Evolutionary conservation across 768 basidiomycete species (phyloP).

Genomic region (Lenzites betulinus): DNA sequence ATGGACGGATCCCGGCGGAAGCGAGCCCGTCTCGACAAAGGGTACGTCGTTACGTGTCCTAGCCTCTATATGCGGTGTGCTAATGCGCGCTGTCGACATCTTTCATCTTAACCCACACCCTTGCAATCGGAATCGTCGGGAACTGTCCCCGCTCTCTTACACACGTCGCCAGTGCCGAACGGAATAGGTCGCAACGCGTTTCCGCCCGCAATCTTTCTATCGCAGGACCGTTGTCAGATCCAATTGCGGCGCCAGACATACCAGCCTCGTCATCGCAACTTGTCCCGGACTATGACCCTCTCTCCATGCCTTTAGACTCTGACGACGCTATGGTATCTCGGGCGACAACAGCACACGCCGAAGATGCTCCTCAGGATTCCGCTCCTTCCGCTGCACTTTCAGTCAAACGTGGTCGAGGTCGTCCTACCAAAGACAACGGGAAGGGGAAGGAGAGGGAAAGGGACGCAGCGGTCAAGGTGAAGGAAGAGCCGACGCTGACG

Average conservation of each 20-base stretch:
- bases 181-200: conserved; percentile 31
- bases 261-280: conserved; percentile 46
- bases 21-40: conserved; percentile 71
- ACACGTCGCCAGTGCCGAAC: conserved; percentile 15
- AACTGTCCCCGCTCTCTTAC: neutral
- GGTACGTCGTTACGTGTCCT: conserved; percentile 48
- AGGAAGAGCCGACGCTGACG: conserved; percentile 45
- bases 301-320: conserved; percentile 56
- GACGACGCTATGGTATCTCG: conserved; percentile 62
- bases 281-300: conserved; percentile 56
- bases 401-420: conserved; percentile 11
- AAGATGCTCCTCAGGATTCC: conserved; percentile 25
- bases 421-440: conserved; percentile 28
- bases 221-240: conserved; percentile 18
- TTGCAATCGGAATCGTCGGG: neutral
- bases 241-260: conserved; percentile 18
- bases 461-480: conserved; percentile 40
- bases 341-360: conserved; percentile 48
- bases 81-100: conserved; percentile 9
- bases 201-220: conserved; percentile 28
- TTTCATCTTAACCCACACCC: neutral
- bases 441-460: conserved; percentile 53
- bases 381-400: neutral
- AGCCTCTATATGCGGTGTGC: conserved; percentile 22
- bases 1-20: conserved; percentile 69